Evolutionary conservation across 305 asterid species (phyloP).

Genomic region (Galium porrigens): DNA sequence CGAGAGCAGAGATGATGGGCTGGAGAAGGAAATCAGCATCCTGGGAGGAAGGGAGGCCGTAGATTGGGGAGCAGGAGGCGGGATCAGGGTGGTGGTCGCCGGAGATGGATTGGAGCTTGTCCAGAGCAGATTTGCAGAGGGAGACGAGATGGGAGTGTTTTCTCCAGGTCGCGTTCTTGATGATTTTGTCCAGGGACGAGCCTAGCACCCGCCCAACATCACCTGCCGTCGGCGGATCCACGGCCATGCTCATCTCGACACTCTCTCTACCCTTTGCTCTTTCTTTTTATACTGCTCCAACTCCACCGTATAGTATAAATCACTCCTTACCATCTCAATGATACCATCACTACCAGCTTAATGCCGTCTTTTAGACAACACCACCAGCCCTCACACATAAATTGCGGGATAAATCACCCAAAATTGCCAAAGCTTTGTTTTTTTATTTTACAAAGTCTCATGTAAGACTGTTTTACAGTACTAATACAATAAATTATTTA

Average conservation of each 20-base stretch:
- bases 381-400: no score
- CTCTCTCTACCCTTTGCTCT: not conserved
- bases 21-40: slow-evolving; percentile 60
- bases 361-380: no score
- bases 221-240: not conserved
- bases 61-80: slow-evolving; percentile 64
- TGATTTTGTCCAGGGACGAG: slow-evolving; percentile 89
- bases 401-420: no score
- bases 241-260: no score
- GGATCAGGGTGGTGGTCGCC: slow-evolving; percentile 48
- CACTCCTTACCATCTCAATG: no score
- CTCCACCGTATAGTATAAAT: no score
- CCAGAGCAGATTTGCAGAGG: slow-evolving; percentile 75
- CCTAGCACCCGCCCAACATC: slow-evolving; percentile 69
- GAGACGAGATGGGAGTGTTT: slow-evolving; percentile 84
- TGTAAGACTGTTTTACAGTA: no score
- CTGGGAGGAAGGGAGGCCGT: slow-evolving; percentile 49
- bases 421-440: no score
- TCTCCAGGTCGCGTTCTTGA: slow-evolving; percentile 93
- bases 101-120: slow-evolving; percentile 61
- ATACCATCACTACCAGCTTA: no score
- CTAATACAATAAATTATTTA: no score
- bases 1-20: slow-evolving; percentile 62
- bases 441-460: no score
- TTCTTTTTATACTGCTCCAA: no score